phyloP scores from a whole-genome alignment of 2,329 filamentous ascomycete species.

The Westerdykella ornata region DNA sequence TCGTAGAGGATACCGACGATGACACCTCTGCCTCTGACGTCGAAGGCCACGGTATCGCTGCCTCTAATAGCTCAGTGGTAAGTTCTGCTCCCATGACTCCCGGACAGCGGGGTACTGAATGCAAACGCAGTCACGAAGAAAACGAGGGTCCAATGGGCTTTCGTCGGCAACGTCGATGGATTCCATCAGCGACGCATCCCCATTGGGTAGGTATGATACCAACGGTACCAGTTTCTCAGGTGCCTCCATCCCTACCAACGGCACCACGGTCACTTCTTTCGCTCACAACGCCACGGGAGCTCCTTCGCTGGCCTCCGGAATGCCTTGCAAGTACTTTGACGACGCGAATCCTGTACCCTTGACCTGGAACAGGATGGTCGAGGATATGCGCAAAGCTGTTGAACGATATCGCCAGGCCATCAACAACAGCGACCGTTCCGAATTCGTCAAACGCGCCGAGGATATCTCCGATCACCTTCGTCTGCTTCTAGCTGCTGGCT shows the following conservation, averaged over 20 bases:
- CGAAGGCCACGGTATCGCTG: conserved; percentile 69
- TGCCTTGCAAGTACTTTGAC: conserved; percentile 83
- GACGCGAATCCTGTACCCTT: conserved; percentile 73
- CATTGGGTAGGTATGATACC: conserved; percentile 45
- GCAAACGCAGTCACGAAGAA: conserved; percentile 36
- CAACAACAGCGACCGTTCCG: conserved; percentile 70
- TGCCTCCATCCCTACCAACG: conserved; percentile 42
- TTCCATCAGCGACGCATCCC: conserved; percentile 67
- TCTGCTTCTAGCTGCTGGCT: conserved; percentile 87
- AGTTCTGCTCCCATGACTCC: conserved; percentile 28
- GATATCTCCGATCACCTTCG: conserved; percentile 96
- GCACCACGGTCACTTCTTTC: conserved; percentile 51
- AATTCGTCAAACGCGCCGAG: conserved; percentile 91
- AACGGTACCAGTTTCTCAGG: conserved; percentile 43
- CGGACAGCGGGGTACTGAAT: neutral
- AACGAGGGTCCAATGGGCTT: conserved; percentile 60
- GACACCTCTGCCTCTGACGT: conserved; percentile 75
- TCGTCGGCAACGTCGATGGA: conserved; percentile 89
- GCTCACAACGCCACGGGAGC: conserved; percentile 45
- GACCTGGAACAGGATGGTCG: conserved; percentile 82
- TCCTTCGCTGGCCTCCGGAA: conserved; percentile 42
- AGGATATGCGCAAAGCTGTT: conserved; percentile 87
- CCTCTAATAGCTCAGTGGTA: conserved; percentile 63
- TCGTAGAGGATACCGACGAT: conserved; percentile 84
- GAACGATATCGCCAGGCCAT: conserved; percentile 89